Base-by-base conservation (phyloP, 768 basidiomycete species). In the Wakefieldia striispora region DNA sequence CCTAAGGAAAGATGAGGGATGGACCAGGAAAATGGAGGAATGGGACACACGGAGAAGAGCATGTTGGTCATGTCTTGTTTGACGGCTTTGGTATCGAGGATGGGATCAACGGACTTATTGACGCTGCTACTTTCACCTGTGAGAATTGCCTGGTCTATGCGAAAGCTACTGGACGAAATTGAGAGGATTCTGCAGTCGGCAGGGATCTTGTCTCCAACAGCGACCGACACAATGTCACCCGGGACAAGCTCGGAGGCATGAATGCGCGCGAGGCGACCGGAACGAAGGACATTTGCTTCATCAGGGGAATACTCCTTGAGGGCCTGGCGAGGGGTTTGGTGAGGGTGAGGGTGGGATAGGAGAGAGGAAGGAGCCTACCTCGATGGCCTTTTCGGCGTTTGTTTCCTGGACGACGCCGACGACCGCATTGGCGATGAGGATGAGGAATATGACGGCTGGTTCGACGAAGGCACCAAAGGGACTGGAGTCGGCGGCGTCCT, bases 1-100 rank as follows among this genome's bases (percentile, higher is more conserved):
- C 95, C 91, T 93, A 55, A 14, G 19, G 23, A 45, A 43, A 34
- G 24, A 20, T 47, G 23, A 63, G 45, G 14, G 20, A 39, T 16
- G 19, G 10, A 3, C 3, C 20, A 36, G 33, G 37, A 51, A 10
- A 49, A 37, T 14, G 33, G 11, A 23, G 4, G 11, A 19, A n/a
- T 34, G 19, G 35, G 29, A 10, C 49, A 68, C n/a, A 92, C 92
- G 9, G 91, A 86, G 70, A 98, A 98, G 11, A 98, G 73, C 71
- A 97, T 97, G 70, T 97, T 98, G 49, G 79, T 84, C 95, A 95
- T 95, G 61, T 99, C 95, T 70, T 98, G 95, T 71, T 95, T 97
- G 50, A 98, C 95, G 7, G 95, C 95, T 56, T 75, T 79, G 31
- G 60, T 41, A 61, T 97, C 95, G 10, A 72, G 57, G 40, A 99